Evolutionary conservation across 2,329 filamentous ascomycete genomes (phyloP).

Genomic region (Fusarium cicatricum): DNA sequence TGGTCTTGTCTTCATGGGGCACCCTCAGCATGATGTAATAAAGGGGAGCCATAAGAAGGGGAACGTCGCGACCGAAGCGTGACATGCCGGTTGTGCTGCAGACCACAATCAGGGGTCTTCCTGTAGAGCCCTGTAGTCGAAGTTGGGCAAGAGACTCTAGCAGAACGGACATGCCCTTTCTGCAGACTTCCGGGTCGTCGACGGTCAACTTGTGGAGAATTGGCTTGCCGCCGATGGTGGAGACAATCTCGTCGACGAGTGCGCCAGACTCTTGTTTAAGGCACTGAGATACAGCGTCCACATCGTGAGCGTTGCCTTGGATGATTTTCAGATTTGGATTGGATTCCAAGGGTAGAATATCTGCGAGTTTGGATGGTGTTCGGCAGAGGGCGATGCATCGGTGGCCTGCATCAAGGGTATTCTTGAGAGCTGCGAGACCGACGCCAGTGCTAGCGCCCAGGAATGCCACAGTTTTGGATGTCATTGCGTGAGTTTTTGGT

Average conservation of each 20-base stretch:
- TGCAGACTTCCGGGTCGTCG: constrained; percentile 59
- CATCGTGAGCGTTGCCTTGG: constrained; percentile 58
- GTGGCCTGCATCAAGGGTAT: constrained; percentile 55
- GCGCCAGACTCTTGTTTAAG: constrained; percentile 43
- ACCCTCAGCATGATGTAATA: constrained; percentile 52
- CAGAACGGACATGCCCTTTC: constrained; percentile 53
- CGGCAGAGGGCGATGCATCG: constrained; percentile 60
- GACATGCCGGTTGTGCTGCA: constrained; percentile 53
- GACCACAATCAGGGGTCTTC: constrained; percentile 47
- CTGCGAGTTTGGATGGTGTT: constrained; percentile 57
- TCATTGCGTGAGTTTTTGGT: constrained; percentile 6
- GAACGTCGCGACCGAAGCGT: constrained; percentile 51
- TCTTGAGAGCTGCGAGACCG: constrained; percentile 56
- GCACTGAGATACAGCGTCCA: constrained; percentile 47
- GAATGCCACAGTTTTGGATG: constrained; percentile 55
- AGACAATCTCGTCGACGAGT: constrained; percentile 57
- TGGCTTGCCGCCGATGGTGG: constrained; percentile 54
- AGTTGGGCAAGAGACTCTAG: constrained; percentile 49
- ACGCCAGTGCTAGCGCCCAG: constrained; percentile 62
- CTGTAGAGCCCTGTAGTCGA: constrained; percentile 38
- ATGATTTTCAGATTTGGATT: constrained; percentile 53
- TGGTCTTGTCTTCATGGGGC: constrained; percentile 58
- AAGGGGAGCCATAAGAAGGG: constrained; percentile 52
- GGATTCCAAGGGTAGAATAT: constrained; percentile 43
- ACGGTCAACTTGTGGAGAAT: constrained; percentile 47